These are phyloP conservation scores for Cyberlindnera lachancei DNA, from an alignment of 805 yeast genomes.

Conservation along the genomic window DNA sequence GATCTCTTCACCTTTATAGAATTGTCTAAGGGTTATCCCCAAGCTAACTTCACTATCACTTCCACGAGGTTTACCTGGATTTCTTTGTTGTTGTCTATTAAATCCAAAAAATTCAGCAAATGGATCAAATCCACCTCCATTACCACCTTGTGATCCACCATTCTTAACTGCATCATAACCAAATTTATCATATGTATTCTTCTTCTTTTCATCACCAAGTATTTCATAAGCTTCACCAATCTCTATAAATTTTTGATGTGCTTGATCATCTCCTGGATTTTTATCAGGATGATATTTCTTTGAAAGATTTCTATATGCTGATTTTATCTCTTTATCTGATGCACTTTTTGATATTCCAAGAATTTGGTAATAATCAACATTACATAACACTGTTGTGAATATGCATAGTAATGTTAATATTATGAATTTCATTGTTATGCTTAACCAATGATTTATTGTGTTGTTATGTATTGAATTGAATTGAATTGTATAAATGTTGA, in stretches of 20 bases:
- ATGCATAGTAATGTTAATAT: neutral
- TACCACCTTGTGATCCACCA: constrained; percentile 38
- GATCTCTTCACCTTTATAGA: constrained; percentile 59
- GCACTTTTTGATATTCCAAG: constrained; percentile 68
- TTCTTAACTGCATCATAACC: constrained; percentile 71
- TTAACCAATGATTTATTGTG: too few species aligned
- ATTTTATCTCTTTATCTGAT: constrained; percentile 71
- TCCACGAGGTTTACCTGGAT: constrained; percentile 45
- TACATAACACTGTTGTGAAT: neutral
- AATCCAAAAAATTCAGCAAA: constrained; percentile 56
- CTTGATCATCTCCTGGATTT: constrained; percentile 74
- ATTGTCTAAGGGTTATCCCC: constrained; percentile 52
- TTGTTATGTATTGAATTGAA: too few species aligned
- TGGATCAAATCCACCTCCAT: constrained; percentile 52
- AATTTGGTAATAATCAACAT: constrained; percentile 45
- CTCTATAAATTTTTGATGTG: constrained; percentile 81
- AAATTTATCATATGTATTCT: constrained; percentile 58
- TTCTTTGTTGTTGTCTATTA: constrained; percentile 25
- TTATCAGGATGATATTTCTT: constrained; percentile 94
- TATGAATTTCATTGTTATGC: too few species aligned
- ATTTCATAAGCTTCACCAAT: constrained; percentile 92
- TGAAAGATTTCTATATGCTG: constrained; percentile 74
- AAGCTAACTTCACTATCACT: constrained; percentile 52
- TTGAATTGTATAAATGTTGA: too few species aligned
- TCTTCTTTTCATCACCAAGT: constrained; percentile 62